Evolutionary conservation across 2,329 filamentous ascomycete species (phyloP), one percentile per base, ranked within the genome.

Genomic region (Penicillium sclerotiorum): DNA sequence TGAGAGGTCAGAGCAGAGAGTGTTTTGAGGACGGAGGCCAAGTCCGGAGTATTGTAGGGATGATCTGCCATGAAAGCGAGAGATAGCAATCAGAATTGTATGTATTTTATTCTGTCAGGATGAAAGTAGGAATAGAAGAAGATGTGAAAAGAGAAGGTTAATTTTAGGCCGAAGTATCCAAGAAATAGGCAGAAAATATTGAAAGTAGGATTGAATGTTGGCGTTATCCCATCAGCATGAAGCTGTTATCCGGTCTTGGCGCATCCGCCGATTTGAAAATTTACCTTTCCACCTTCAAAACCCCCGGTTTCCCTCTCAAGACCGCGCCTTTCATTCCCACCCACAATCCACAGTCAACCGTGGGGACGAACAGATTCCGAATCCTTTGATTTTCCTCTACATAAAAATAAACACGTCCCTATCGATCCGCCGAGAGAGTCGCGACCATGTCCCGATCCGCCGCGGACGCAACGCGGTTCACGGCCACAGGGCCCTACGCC

Each of bases 381-480:
- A 32, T 23, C 13, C 2, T n/a, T 30, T 44, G 40, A 50, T 23
- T 45, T 18, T n/a, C 2, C 3, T 33, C n/a, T 21, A n/a, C 15
- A 9, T 13, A 32, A 41, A 32, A 11, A 15, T 18, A n/a, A 21
- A 32, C 39, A 18, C 25, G 15, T 22, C 23, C 43, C 15, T n/a
- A 27, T 8, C 41, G 13, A 20, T 5, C 15, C n/a, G 8, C 9
- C 27, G 43, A 32, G 23, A 46, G 22, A 36, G 43, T 30, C 44
- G 45, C 45, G 27, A 40, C 43, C 52, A 76, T 77, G 74, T 74
- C 73, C 63, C 74, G 70, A 64, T 76, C 72, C 63, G 74, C 75
- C 51, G 69, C 73, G 57, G 75, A 78, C 63, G 73, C 75, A 62
- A 79, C 76, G 56, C 71, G 76, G 52, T 79, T 79, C 66, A 79